Evolutionary conservation across 2,329 filamentous ascomycete genomes (phyloP).

Genomic region (Ophiocordyceps camponoti-floridani): DNA sequence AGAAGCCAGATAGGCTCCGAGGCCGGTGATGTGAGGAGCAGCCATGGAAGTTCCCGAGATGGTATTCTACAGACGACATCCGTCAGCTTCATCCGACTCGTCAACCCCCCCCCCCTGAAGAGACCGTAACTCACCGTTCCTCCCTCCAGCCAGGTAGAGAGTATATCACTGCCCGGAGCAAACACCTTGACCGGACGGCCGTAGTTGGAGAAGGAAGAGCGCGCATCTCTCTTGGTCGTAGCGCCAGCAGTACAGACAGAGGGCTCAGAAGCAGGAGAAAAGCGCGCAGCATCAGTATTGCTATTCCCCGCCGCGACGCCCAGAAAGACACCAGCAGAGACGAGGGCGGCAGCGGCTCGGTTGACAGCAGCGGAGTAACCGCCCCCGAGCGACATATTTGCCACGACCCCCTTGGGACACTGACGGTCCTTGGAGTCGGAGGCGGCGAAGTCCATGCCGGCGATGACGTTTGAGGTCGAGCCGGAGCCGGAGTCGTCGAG

Average conservation of each 20-base stretch:
- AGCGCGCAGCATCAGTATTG: slow-evolving; percentile 3
- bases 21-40: slow-evolving; percentile 4
- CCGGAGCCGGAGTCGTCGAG: slow-evolving; percentile 15
- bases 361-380: slow-evolving; percentile 22
- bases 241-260: slow-evolving; percentile 6
- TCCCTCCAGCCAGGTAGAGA: slow-evolving; percentile 24
- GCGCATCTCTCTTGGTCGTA: slow-evolving; percentile 10
- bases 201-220: slow-evolving; percentile 25
- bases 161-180: slow-evolving; percentile 23
- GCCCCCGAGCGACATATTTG: slow-evolving; percentile 34
- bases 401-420: slow-evolving; percentile 23
- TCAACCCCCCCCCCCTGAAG: too few relatives aligned
- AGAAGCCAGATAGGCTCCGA: slow-evolving; percentile 10
- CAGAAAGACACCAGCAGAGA: slow-evolving; percentile 24
- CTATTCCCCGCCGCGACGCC: slow-evolving; percentile 32
- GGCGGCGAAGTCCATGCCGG: slow-evolving; percentile 21
- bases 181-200: slow-evolving; percentile 25
- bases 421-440: slow-evolving; percentile 6
- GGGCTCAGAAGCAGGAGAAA: slow-evolving; percentile 7
- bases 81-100: too few relatives aligned
- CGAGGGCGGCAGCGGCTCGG: slow-evolving; percentile 22
- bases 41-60: slow-evolving; percentile 20
- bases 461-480: slow-evolving; percentile 18
- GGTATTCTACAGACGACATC: slow-evolving; percentile 1
- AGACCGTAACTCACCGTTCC: slow-evolving; percentile 11